Conservation (phyloP, 2,329 filamentous ascomycete species). For the Neodidymelliopsis sp. region DNA sequence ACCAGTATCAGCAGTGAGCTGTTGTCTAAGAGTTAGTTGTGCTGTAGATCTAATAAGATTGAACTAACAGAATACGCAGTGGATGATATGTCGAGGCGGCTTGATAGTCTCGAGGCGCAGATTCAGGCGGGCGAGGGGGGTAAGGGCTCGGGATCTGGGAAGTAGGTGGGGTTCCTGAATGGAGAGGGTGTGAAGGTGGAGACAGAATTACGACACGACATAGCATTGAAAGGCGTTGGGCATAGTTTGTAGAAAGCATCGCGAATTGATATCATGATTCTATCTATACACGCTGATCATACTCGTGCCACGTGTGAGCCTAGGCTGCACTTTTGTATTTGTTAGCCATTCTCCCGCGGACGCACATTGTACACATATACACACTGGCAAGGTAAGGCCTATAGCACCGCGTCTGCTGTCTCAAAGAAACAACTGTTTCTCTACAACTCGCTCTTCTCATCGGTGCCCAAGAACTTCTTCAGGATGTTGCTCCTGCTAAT, state of each 20-base stretch:
- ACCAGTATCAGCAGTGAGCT: slow-evolving; percentile 84
- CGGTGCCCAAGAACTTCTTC: slow-evolving; percentile 71
- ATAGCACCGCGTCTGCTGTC: no score
- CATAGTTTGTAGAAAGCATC: slow-evolving; percentile 8
- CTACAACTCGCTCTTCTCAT: slow-evolving; percentile 76
- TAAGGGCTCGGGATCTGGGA: slow-evolving; percentile 32
- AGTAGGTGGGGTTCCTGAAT: no score
- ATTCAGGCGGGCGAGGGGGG: slow-evolving; percentile 64
- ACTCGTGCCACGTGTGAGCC: slow-evolving; percentile 2
- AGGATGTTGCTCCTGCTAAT: slow-evolving; percentile 88
- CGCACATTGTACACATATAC: no score
- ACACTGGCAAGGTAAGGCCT: no score
- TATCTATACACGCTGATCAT: slow-evolving; percentile 14
- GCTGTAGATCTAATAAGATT: not conserved
- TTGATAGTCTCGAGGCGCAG: slow-evolving; percentile 83
- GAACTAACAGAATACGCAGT: no score
- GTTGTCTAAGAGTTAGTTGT: slow-evolving; percentile 78
- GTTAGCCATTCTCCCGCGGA: not conserved
- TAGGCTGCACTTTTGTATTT: slow-evolving; percentile 1
- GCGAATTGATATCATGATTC: slow-evolving; percentile 8
- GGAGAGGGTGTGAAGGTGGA: no score
- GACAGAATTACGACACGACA: not conserved
- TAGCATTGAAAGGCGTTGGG: slow-evolving; percentile 8
- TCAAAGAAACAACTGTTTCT: slow-evolving; percentile 3
- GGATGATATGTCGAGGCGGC: slow-evolving; percentile 89